phyloP scores from a whole-genome alignment of 352 stramenopile species.

The Pythium periplocum region DNA sequence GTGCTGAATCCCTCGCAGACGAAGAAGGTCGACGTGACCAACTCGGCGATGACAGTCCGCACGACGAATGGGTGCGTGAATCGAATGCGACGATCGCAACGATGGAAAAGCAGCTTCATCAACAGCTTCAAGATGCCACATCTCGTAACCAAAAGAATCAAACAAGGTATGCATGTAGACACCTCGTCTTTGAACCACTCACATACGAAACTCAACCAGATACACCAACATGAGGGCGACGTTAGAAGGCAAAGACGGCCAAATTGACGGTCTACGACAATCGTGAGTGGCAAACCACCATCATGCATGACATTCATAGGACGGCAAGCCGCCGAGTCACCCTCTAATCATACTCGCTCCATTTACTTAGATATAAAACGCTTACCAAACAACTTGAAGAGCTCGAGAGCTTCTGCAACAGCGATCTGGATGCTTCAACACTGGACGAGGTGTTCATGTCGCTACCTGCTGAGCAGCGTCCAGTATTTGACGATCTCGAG shows the following conservation, averaged over 20 bases:
- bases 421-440: constrained; percentile 23
- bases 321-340: too few relatives aligned
- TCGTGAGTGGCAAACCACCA: too few relatives aligned
- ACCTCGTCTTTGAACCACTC: too few relatives aligned
- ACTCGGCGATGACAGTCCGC: neutral
- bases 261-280: constrained; percentile 10
- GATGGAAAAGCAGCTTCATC: constrained; percentile 18
- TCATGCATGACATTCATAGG: too few relatives aligned
- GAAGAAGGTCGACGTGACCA: constrained; percentile 7
- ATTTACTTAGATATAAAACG: constrained; percentile 27
- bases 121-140: constrained; percentile 12
- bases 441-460: constrained; percentile 43
- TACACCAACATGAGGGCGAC: constrained; percentile 12
- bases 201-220: constrained; percentile 7
- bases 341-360: neutral
- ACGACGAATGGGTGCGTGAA: constrained; percentile 13
- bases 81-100: constrained; percentile 10
- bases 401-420: constrained; percentile 35
- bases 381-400: constrained; percentile 32
- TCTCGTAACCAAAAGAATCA: constrained; percentile 33
- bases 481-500: neutral
- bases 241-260: constrained; percentile 18
- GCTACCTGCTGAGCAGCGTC: constrained; percentile 35
- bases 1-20: constrained; percentile 9
- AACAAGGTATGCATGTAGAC: constrained; percentile 18